Base-by-base conservation (phyloP, 2,329 filamentous ascomycete genomes). In the Talaromyces sp. region DNA sequence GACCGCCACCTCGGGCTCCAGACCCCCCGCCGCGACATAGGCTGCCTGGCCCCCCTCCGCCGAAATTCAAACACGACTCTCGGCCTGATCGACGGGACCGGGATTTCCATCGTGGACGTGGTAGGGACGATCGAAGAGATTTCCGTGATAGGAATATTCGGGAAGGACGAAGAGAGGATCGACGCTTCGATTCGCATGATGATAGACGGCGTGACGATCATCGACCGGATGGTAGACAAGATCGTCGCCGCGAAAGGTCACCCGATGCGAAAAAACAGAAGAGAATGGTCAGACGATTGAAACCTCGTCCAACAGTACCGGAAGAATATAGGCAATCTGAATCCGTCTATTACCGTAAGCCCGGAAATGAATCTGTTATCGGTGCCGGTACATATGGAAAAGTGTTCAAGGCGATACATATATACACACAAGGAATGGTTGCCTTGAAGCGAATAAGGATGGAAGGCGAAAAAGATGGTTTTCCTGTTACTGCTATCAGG, bases 381-480 rank as follows among this genome's bases (percentile, higher is more conserved):
- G 93, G 93, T 17, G 96, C 93, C 50, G 93, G 93, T 11, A 97
- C 93, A 0, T 97, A 97, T 68, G 94, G 88, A 64, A 92, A 97
- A 77, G 94, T 97, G n/a, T 91, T 96, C 75, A 94, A 94, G 69
- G 94, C 92, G 61, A 85, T 86, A 61, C 91, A 91, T 60, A 86
- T 86, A 66, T 90, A 86, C 70, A 92, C 87, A 0, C 89, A 91
- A 61, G 83, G 84, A 12, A 79, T 93, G 61, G 90, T 96, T 59
- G 94, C 94, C 3, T 77, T 99, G 70, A 99, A 99, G 80, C 97
- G 97, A 82, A 99, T 99, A 67, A 86, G 97, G 65, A 97, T 97
- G 91, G 94, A 99, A 75, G 96, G 97, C 70, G 94, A 99, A 78
- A 97, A 97, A 73, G 94, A 99, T 75, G 94, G 94, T 72, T 99